Percentiles rank a stretch among this genome's conserved stretches.
Conservation (phyloP, 352 stramenopile genomes). For the Phytophthora europaea region DNA sequence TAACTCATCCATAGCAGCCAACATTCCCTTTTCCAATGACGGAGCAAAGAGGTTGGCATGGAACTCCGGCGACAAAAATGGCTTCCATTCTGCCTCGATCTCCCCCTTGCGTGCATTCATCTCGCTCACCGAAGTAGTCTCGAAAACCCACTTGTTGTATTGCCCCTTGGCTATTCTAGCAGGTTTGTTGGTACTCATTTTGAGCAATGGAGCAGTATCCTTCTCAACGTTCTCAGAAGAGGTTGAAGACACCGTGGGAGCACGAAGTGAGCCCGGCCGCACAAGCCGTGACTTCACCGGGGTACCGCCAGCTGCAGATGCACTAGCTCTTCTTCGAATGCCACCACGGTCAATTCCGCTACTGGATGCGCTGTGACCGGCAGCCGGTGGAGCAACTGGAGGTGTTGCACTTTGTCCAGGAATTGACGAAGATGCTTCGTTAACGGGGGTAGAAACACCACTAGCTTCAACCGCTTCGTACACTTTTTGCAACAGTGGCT, state of each 20-base stretch:
- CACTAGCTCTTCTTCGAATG: slow-evolving; percentile 35
- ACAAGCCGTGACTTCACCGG: slow-evolving; percentile 45
- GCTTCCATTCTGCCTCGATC: slow-evolving; percentile 82
- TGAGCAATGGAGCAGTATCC: slow-evolving; percentile 51
- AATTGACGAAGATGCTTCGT: slow-evolving; percentile 14
- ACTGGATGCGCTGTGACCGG: slow-evolving; percentile 13
- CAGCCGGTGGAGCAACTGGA: slow-evolving; percentile 17
- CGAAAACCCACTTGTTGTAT: slow-evolving; percentile 90
- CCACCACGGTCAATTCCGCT: slow-evolving; percentile 28
- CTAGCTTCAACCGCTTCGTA: slow-evolving; percentile 52
- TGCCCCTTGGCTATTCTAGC: slow-evolving; percentile 71
- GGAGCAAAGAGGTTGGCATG: slow-evolving; percentile 84
- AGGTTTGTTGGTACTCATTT: slow-evolving; percentile 74
- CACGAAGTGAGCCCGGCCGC: slow-evolving; percentile 47
- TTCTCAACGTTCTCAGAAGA: slow-evolving; percentile 62
- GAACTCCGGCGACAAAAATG: slow-evolving; percentile 73
- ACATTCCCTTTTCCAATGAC: slow-evolving; percentile 87
- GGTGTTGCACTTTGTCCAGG: slow-evolving; percentile 15
- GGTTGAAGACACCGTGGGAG: slow-evolving; percentile 21
- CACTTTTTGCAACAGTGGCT: slow-evolving; percentile 88
- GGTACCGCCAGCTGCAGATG: slow-evolving; percentile 29
- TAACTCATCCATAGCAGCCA: slow-evolving; percentile 80
- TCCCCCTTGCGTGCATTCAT: slow-evolving; percentile 78
- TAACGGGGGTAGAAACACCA: slow-evolving; percentile 5
- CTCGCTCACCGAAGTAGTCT: slow-evolving; percentile 72